Conservation (phyloP, 495 filamentous ascomycete species). For the Daldinia concentrica region DNA sequence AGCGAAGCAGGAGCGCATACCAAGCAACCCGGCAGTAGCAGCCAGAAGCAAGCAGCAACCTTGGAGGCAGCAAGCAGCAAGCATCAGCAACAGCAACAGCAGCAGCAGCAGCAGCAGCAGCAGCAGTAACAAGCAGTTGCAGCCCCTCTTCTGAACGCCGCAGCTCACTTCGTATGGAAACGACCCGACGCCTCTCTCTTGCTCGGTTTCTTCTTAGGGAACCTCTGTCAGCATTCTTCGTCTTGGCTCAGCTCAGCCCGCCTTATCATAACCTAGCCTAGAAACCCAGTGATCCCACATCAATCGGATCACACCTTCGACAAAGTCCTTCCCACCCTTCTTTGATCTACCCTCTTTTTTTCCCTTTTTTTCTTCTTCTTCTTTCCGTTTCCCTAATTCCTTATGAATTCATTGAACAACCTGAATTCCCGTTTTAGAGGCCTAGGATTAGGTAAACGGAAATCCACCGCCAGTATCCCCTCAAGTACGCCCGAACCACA, state of each 20-base stretch:
- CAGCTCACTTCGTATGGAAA: conserved; percentile 4
- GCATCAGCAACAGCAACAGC: neutral
- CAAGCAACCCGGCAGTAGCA: neutral
- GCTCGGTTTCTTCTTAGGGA: conserved; percentile 12
- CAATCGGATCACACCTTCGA: conserved; percentile 25
- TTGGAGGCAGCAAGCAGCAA: neutral
- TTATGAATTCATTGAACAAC: conserved; percentile 72
- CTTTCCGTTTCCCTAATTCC: conserved; percentile 47
- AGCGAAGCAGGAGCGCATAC: conserved; percentile 2
- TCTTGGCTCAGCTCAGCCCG: conserved; percentile 36
- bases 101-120: neutral
- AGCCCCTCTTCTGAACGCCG: conserved; percentile 10
- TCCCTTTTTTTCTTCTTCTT: conserved; percentile 41
- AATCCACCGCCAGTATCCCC: conserved; percentile 60
- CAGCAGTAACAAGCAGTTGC: neutral
- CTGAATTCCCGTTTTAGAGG: conserved; percentile 69
- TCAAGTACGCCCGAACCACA: conserved; percentile 46
- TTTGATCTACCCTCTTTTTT: conserved; percentile 21
- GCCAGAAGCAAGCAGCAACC: neutral
- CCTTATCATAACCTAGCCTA: conserved; percentile 31
- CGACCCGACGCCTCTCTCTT: conserved; percentile 8
- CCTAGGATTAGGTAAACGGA: conserved; percentile 67
- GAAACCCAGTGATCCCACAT: conserved; percentile 25
- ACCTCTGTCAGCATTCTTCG: conserved; percentile 26
- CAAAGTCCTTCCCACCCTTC: conserved; percentile 34